Base-by-base conservation (phyloP, 306 rosid species). In the Aeschynomene evenia region DNA sequence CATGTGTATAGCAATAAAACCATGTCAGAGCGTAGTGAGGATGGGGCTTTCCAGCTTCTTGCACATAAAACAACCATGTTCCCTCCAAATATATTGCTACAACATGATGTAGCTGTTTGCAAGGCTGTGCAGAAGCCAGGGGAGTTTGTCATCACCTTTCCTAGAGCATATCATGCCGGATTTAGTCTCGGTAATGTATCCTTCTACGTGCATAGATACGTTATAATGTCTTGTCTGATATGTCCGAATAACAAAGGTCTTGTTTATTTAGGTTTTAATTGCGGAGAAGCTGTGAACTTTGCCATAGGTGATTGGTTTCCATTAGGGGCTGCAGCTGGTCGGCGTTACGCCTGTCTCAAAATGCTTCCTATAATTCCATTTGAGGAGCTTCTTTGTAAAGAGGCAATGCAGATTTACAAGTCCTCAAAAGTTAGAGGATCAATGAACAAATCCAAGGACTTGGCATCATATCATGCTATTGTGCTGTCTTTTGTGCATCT, bases 201-300 rank as follows among this genome's bases (percentile, higher is more conserved):
- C 20, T n/a, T 43, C 6, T 37, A 20, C 48, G 5, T 7, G 5
- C 6, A 37, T 7, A 3, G 3, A 48, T 57, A n/a, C 12, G 7
- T 28, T 28, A 3, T 28, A 28, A 28, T 28, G 4, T 4, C 31
- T 6, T 28, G 4, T 4, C 31, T 6, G 5, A 28, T 28, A 28
- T 28, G 6, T 28, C 5, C 31, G 5, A 6, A 28, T 28, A 28
- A 28, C 31, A 28, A 3, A 3, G 5, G 5, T 26, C 29, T 22
- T 50, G 28, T 29, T 60, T 51, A 11, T 55, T 40, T 22, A 81
- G 85, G 82, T n/a, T 81, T 81, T 43, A 81, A 77, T 56, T 82
- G 85, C 63, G 85, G 82, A 54, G 85, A 77, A 59, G 82, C 80
- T 26, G 79, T 77, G 16, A 80, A 80, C 66, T 82, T 82, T 64